Evolutionary conservation across 1,284 basidiomycete genomes (phyloP).

Genomic region (Cystobasidium slooffiae): DNA sequence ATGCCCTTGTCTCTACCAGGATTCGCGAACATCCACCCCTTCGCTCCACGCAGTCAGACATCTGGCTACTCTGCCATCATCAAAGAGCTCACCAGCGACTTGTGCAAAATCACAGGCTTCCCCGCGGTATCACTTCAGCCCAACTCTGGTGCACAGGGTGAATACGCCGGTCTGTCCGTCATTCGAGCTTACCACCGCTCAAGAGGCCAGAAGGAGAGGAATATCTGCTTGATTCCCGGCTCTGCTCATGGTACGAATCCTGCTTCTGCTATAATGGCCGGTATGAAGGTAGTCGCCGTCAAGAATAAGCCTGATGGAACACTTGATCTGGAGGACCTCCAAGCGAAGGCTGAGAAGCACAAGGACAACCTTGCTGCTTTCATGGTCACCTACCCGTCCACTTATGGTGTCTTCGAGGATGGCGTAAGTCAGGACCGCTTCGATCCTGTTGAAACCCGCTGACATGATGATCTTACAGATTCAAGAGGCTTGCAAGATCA

Average conservation of each 20-base stretch:
- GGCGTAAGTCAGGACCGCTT: constrained; percentile 68
- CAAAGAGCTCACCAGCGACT: constrained; percentile 86
- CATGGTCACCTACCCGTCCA: constrained; percentile 82
- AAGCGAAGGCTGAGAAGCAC: constrained; percentile 84
- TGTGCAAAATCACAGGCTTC: constrained; percentile 94
- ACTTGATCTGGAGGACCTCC: constrained; percentile 84
- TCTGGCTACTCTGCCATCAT: constrained; percentile 84
- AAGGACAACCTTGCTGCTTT: constrained; percentile 91
- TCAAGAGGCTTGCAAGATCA: constrained; percentile 79
- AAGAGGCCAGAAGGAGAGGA: constrained; percentile 79
- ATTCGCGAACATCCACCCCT: constrained; percentile 87
- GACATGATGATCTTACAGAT: constrained; percentile 29
- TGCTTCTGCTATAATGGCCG: constrained; percentile 82
- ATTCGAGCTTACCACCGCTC: constrained; percentile 94
- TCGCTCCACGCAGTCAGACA: constrained; percentile 87
- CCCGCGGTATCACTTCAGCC: constrained; percentile 92
- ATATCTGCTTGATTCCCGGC: constrained; percentile 92
- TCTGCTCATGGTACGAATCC: constrained; percentile 71
- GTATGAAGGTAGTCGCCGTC: constrained; percentile 91
- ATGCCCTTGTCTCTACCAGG: constrained; percentile 92
- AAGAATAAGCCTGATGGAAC: constrained; percentile 86
- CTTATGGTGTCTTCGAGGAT: constrained; percentile 95
- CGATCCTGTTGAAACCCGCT: constrained; percentile 59
- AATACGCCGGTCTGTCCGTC: constrained; percentile 90
- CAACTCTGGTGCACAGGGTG: constrained; percentile 94